Evolutionary conservation across 768 basidiomycete species (phyloP).

Genomic region (Kwoniella bestiolae): DNA sequence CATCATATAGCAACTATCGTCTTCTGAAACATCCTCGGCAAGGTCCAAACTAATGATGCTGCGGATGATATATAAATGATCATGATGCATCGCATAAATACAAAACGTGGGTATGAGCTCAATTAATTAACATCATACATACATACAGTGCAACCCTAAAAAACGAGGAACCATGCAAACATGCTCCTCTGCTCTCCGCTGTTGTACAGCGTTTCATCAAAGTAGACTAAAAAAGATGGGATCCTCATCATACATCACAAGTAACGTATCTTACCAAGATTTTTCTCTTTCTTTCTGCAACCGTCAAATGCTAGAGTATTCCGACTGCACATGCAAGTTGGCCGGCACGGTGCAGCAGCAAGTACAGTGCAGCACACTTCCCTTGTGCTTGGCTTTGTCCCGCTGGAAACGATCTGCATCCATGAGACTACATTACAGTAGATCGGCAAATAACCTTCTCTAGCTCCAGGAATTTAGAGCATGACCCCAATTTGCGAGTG

Average conservation of each 20-base stretch:
- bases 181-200: neutral
- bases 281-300: too few relatives aligned
- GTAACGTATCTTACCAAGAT: neutral
- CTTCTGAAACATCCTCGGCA: neutral
- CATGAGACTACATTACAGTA: too few relatives aligned
- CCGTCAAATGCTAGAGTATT: too few relatives aligned
- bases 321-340: too few relatives aligned
- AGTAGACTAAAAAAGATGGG: neutral
- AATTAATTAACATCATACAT: neutral
- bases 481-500: neutral
- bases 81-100: neutral
- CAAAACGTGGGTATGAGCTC: constrained; percentile 6
- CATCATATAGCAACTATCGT: neutral
- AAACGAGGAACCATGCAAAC: neutral
- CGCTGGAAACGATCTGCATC: neutral
- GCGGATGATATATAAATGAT: neutral
- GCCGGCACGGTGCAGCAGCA: too few relatives aligned
- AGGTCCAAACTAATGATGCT: neutral
- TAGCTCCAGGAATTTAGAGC: neutral
- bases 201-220: neutral
- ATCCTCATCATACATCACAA: neutral
- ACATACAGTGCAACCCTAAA: neutral
- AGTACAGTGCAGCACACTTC: too few relatives aligned
- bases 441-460: neutral
- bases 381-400: neutral